A percentile compares a stretch with the other conserved stretches of the same genome.
Evolutionary conservation across 2,329 filamentous ascomycete genomes (phyloP).

Genomic region (Stemphylium vesicarium): DNA sequence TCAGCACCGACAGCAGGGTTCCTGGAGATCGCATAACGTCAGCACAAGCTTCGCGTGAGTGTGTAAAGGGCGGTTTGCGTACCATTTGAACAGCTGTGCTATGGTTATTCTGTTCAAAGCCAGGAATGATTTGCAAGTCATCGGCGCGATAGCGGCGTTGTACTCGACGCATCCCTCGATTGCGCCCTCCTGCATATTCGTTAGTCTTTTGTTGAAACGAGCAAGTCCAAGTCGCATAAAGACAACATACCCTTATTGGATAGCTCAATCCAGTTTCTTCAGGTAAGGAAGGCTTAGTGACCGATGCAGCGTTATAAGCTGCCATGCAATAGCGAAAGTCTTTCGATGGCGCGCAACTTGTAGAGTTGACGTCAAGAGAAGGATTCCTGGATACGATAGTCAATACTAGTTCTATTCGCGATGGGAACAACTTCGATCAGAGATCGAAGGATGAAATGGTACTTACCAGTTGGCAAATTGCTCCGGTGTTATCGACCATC

Average conservation of each 20-base stretch:
- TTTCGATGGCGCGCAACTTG: slow-evolving; percentile 10
- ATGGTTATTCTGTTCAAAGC: slow-evolving; percentile 8
- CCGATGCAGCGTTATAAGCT: slow-evolving; percentile 7
- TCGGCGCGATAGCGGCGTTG: slow-evolving; percentile 8
- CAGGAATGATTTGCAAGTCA: slow-evolving; percentile 14
- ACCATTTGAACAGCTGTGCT: slow-evolving; percentile 11
- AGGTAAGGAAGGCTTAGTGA: slow-evolving; percentile 3
- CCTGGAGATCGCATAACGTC: slow-evolving; percentile 6
- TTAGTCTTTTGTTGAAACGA: too few species aligned
- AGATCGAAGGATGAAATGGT: not conserved
- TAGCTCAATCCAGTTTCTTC: slow-evolving; percentile 7
- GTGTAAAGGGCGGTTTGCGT: slow-evolving; percentile 6
- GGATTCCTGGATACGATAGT: slow-evolving; percentile 6
- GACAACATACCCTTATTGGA: slow-evolving; percentile 5
- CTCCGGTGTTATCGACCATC: slow-evolving; percentile 8
- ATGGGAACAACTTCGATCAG: not conserved
- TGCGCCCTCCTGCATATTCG: not conserved
- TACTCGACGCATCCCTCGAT: slow-evolving; percentile 14
- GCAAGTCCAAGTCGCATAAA: too few species aligned
- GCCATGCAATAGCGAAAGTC: slow-evolving; percentile 16
- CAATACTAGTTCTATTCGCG: slow-evolving; percentile 10
- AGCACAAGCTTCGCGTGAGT: not conserved
- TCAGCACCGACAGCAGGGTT: slow-evolving; percentile 1
- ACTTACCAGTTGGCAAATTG: slow-evolving; percentile 12
- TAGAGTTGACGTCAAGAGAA: slow-evolving; percentile 8